Base-by-base conservation (phyloP, 1,284 basidiomycete species). In the Apiotrichum akiyoshidainum region DNA sequence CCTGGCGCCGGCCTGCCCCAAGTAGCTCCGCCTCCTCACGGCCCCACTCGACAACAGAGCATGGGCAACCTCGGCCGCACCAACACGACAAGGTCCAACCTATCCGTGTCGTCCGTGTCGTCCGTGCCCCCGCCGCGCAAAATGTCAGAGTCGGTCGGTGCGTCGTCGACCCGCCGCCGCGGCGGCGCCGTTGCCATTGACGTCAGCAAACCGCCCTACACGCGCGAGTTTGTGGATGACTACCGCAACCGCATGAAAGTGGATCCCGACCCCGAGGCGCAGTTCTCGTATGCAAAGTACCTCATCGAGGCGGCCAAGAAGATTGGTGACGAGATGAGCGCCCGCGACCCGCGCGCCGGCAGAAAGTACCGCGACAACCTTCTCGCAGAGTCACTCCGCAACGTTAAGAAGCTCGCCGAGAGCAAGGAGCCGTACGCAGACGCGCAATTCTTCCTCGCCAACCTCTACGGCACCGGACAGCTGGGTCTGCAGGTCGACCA, bases 381-480 rank as follows among this genome's bases (percentile, higher is more conserved):
- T 39, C 84, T 99, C 45, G 82, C 83, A 53, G 96, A 99, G 78
- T 88, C 89, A 17, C 80, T 99, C 68, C 96, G 97, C 75, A 88
- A 93, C 51, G 85, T 98, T 69, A 89, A 96, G 68, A 85, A 91
- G 58, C 82, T 99, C 40, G 75, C 73, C 31, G 74, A 75, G 57
- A 69, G 72, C 41, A 76, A 76, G 62, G 85, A 90, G 49, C 87
- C 92, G 1, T 96, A 91, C 76, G 86, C 92, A 56, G 95, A 99
- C 70, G 95, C 96, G n/a, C 96, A 99, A 74, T 99, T 98, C 80
- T 99, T 97, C 83, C 83, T 99, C 46, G 96, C 95, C 49, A 98
- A 98, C 72, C 94, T 95, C 74, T 89, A 96, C 72, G 95, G 95
- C 12, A 97, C 93, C 1, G 96, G 96, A 17, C 88, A 89, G 67